phyloP scores from a whole-genome alignment of 176 grass and related monocot genomes.

The Carex scoparia region DNA sequence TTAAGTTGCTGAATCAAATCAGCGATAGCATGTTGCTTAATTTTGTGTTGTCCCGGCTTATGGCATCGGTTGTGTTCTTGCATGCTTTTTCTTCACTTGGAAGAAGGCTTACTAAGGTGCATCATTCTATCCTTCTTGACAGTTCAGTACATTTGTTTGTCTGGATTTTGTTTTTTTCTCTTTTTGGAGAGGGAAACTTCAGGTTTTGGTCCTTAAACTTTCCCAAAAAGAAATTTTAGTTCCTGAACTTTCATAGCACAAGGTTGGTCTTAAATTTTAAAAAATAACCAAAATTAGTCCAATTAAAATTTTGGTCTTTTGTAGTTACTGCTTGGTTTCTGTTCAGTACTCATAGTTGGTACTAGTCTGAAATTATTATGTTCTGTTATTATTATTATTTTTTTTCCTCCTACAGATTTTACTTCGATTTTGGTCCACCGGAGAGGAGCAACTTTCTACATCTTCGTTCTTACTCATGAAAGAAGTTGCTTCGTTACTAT shows the following conservation, averaged over 20 bases:
- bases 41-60: conserved; percentile 39
- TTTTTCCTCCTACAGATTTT: conserved; percentile 48
- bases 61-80: conserved; percentile 40
- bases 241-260: not conserved
- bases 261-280: not conserved
- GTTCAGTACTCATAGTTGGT: not conserved
- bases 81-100: conserved; percentile 47
- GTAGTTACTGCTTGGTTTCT: not conserved
- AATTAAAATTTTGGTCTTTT: not conserved
- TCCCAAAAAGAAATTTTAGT: not conserved
- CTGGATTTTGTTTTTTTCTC: not conserved
- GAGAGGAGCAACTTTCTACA: conserved; percentile 55
- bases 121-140: not conserved
- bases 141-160: not conserved
- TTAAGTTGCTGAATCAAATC: conserved; percentile 74
- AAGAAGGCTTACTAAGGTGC: conserved; percentile 86
- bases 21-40: conserved; percentile 55
- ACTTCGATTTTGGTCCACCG: conserved; percentile 78
- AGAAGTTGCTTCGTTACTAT: conserved; percentile 53
- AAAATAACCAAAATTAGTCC: not conserved
- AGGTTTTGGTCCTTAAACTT: not conserved
- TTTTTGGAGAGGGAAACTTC: not conserved
- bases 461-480: conserved; percentile 65
- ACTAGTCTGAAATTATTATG: not conserved
- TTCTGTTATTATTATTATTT: not conserved